Conservation (phyloP, 805 yeast genomes). For the Ogataea kodamae region DNA sequence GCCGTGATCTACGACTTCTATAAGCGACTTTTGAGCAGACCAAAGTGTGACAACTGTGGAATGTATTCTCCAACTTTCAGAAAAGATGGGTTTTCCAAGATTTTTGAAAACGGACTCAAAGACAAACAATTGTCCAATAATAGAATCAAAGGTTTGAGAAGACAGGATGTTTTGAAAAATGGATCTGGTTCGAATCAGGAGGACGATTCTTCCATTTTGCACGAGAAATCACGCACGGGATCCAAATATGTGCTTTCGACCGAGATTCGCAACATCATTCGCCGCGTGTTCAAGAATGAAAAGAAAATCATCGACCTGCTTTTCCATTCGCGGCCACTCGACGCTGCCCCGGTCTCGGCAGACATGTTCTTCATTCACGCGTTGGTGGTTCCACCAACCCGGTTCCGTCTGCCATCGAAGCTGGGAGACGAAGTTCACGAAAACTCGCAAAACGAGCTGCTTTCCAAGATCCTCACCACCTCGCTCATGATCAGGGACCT, state of each 20-base stretch:
- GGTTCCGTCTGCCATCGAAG: slow-evolving; percentile 95
- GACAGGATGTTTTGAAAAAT: slow-evolving; percentile 63
- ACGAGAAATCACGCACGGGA: slow-evolving; percentile 56
- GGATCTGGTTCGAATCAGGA: slow-evolving; percentile 29
- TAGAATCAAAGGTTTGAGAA: slow-evolving; percentile 71
- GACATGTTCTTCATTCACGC: slow-evolving; percentile 89
- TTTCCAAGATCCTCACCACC: slow-evolving; percentile 76
- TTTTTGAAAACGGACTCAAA: slow-evolving; percentile 80
- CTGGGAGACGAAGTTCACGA: slow-evolving; percentile 96
- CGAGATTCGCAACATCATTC: slow-evolving; percentile 77
- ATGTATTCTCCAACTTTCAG: slow-evolving; percentile 93
- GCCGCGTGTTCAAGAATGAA: slow-evolving; percentile 73
- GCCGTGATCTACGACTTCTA: slow-evolving; percentile 66
- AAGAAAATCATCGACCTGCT: slow-evolving; percentile 62
- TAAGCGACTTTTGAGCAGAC: slow-evolving; percentile 65
- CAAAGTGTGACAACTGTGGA: slow-evolving; percentile 93
- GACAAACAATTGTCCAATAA: slow-evolving; percentile 82
- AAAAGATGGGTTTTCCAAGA: slow-evolving; percentile 90
- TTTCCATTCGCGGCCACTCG: slow-evolving; percentile 76
- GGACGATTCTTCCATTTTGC: too few relatives aligned
- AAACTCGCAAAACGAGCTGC: slow-evolving; percentile 85
- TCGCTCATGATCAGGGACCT: slow-evolving; percentile 81
- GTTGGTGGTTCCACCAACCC: slow-evolving; percentile 90
- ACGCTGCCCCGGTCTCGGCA: slow-evolving; percentile 47
- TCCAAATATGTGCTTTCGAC: slow-evolving; percentile 84